phyloP scores from a whole-genome alignment of 1,139 yeast genomes.

The Nadsonia commutata region DNA sequence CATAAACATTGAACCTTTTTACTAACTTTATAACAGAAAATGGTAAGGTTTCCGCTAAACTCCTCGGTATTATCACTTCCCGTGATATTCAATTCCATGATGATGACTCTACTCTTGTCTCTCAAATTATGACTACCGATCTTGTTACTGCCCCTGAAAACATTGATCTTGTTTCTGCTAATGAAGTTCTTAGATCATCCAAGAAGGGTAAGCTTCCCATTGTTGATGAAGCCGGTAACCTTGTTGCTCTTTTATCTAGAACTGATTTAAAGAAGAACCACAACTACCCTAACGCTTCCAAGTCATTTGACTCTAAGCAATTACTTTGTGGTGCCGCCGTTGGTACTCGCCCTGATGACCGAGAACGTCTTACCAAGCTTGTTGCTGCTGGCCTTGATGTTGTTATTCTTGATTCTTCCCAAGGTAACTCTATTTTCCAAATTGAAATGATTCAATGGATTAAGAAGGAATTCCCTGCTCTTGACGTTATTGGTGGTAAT shows the following conservation, averaged over 20 bases:
- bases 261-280: conserved; percentile 95
- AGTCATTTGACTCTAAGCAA: conserved; percentile 86
- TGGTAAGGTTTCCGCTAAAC: conserved; percentile 79
- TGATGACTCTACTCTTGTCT: conserved; percentile 42
- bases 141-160: conserved; percentile 60
- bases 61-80: conserved; percentile 88
- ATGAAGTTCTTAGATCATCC: conserved; percentile 75
- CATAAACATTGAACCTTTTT: conserved; percentile 1
- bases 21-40: conserved; percentile 35
- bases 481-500: conserved; percentile 92
- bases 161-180: conserved; percentile 71
- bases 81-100: conserved; percentile 96
- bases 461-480: conserved; percentile 60
- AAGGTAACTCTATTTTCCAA: conserved; percentile 95
- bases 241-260: conserved; percentile 81
- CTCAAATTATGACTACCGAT: conserved; percentile 82
- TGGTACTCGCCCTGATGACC: conserved; percentile 87
- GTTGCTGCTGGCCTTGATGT: conserved; percentile 97
- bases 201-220: conserved; percentile 97
- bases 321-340: conserved; percentile 97
- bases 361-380: conserved; percentile 64
- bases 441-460: conserved; percentile 86
- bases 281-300: conserved; percentile 87
- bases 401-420: conserved; percentile 88
- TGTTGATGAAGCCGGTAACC: conserved; percentile 59